Evolutionary conservation across 2,329 filamentous ascomycete species (phyloP), one percentile per base, ranked within the genome.

Genomic region (Xylariaceae sp.): DNA sequence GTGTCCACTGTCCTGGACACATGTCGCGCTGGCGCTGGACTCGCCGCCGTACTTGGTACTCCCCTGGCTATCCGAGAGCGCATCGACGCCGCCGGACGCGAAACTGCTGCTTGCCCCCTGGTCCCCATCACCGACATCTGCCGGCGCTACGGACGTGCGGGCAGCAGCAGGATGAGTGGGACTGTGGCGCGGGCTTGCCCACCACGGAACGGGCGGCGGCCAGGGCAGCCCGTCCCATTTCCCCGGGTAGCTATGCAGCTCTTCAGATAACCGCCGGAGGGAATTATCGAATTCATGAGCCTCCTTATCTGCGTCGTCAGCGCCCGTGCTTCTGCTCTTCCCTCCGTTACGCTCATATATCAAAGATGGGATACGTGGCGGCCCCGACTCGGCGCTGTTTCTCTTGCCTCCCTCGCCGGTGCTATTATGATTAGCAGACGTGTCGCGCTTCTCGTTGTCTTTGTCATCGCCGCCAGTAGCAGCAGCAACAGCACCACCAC

Each of bases 191-290:
- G 28, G 32, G 31, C 15, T 26, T 11, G 29, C 35, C 40, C 38
- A 42, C 26, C 38, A 45, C 12, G 46, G 16, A 17, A 31, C 26
- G 21, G 42, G 37, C 30, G 44, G 44, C 11, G 44, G 41, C 47
- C 44, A 45, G 18, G 41, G 34, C 33, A 39, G 32, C 21, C 29
- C 35, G 32, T 42, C 28, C 39, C 39, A 43, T 14, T 43, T 26
- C 14, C 37, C 38, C 16, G 21, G 23, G 9, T 21, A 13, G 1
- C 36, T 26, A 21, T 35, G 9, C 34, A 43, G 15, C 19, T 36
- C 26, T 31, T 32, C 9, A 37, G 37, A 16, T 30, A 33, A 8
- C 43, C 34, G 9, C 16, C 33, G 13, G 40, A 16, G 9, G 31
- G 31, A 9, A 18, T 31, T 9, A 29, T 18, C 12, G 26, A 14